phyloP scores from a whole-genome alignment of 805 yeast genomes.

The Metschnikowia peoriensis region DNA sequence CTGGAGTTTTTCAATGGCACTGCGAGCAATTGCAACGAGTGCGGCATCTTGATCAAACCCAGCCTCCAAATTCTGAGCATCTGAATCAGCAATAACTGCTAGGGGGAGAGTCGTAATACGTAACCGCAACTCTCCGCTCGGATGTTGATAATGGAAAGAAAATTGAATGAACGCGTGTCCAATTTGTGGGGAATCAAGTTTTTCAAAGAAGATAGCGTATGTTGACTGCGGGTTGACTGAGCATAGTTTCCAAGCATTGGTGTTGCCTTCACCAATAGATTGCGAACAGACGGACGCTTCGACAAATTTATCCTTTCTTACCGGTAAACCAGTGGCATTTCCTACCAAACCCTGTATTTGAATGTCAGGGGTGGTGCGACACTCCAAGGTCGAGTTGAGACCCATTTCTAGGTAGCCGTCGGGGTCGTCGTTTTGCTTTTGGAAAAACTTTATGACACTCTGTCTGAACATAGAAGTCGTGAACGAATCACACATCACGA shows the following conservation, averaged over 20 bases:
- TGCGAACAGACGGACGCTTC: conserved; percentile 30
- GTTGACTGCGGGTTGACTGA: conserved; percentile 56
- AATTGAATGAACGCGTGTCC: conserved; percentile 48
- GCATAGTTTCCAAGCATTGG: conserved; percentile 61
- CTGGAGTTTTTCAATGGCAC: conserved; percentile 45
- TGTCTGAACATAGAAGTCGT: conserved; percentile 67
- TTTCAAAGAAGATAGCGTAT: conserved; percentile 57
- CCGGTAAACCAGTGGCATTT: conserved; percentile 50
- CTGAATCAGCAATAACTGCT: conserved; percentile 41
- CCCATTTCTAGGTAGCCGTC: conserved; percentile 49
- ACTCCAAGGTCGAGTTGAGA: conserved; percentile 58
- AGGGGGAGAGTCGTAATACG: conserved; percentile 59
- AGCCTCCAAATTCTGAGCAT: conserved; percentile 39
- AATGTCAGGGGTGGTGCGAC: conserved; percentile 49
- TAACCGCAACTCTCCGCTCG: conserved; percentile 54
- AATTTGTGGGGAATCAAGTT: conserved; percentile 31
- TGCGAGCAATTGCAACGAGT: conserved; percentile 57
- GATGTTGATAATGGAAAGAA: conserved; percentile 60
- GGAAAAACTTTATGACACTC: conserved; percentile 54
- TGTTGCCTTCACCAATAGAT: conserved; percentile 47
- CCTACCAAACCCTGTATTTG: conserved; percentile 62
- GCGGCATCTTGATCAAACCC: conserved; percentile 73
- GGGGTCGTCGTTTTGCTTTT: conserved; percentile 26
- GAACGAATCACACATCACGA: conserved; percentile 64
- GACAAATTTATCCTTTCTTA: conserved; percentile 25